Evolutionary conservation across 352 stramenopile species (phyloP), one percentile per base, ranked within the genome.

Genomic region (Phytophthora citrophthora): DNA sequence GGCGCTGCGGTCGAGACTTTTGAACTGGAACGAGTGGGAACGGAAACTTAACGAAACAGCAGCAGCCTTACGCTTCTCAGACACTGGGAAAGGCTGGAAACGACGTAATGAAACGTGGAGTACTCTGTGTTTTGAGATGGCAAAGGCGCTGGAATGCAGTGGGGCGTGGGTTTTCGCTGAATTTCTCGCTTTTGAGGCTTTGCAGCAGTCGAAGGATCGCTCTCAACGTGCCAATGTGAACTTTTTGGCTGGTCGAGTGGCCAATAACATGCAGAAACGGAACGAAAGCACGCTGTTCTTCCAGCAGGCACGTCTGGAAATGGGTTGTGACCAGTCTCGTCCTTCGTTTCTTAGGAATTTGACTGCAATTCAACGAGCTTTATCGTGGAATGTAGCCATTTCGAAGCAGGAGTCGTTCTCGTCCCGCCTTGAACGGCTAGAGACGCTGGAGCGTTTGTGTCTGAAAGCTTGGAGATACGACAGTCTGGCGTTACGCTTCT

Each of bases 381-480:
- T 80, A 5, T 75, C 65, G 11, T 61, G 49, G 2, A 74, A 77
- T 24, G 46, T 74, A 11, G 61, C 53, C n/a, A 40, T 76, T 2
- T 77, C 75, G 0, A 78, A 64, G 12, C 36, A 51, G 9, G 77
- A 90, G 24, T 20, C 74, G 1, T 91, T 90, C 41, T 39, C 46
- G 7, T 59, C 29, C 12, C 76, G 70, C 10, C 64, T 90, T 0
- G 72, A 79, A 27, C 78, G 77, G 3, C 41, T 88, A 0, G 46
- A 70, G 13, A 91, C 90, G 48, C 76, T 91, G 5, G 80, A 91
- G 39, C 74, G 83, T 13, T 82, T 90, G 75, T 81, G 78, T 18
- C 40, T 89, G 10, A 86, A 85, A 18, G 80, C 83, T 0, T 90
- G 80, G 83, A 31, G 56, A 6, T 81, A 61, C 18, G 67, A 87